Conservation (phyloP, 2,329 filamentous ascomycete genomes). For the Fusarium sp. region DNA sequence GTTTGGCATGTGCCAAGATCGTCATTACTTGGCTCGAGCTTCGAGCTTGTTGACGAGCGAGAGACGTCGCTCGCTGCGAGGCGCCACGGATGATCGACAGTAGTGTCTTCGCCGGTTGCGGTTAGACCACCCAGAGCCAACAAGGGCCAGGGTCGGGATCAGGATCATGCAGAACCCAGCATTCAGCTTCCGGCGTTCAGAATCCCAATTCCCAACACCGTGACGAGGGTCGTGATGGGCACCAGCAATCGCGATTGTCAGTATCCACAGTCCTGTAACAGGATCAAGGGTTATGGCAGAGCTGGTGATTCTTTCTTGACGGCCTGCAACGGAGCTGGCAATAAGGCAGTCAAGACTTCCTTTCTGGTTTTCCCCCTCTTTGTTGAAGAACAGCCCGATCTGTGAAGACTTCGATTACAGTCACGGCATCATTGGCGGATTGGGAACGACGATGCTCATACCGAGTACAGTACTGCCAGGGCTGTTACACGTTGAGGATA, state of each 20-base stretch:
- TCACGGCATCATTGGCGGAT: constrained; percentile 16
- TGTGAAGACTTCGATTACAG: background rate
- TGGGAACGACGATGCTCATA: background rate
- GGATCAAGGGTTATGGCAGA: constrained; percentile 13
- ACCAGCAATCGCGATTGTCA: constrained; percentile 33
- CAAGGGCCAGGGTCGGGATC: constrained; percentile 7
- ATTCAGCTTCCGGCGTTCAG: constrained; percentile 7
- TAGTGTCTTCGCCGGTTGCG: constrained; percentile 42
- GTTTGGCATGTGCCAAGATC: constrained; percentile 38
- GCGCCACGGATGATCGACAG: constrained; percentile 50
- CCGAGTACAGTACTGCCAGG: constrained; percentile 3
- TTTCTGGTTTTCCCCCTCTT: too few relatives aligned
- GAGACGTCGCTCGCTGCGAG: constrained; percentile 25
- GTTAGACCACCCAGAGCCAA: constrained; percentile 28
- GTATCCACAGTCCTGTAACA: constrained; percentile 17
- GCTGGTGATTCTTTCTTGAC: constrained; percentile 15
- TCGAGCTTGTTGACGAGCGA: constrained; percentile 26
- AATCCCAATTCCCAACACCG: background rate
- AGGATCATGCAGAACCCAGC: background rate
- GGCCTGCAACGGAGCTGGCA: constrained; percentile 4
- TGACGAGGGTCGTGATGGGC: constrained; percentile 17
- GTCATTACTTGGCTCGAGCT: constrained; percentile 24
- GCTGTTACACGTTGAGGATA: constrained; percentile 11
- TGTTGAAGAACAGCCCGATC: too few relatives aligned
- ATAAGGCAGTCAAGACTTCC: too few relatives aligned